Evolutionary conservation across 2,329 filamentous ascomycete genomes (phyloP).

Genomic region (Aspergillus ochraceus): DNA sequence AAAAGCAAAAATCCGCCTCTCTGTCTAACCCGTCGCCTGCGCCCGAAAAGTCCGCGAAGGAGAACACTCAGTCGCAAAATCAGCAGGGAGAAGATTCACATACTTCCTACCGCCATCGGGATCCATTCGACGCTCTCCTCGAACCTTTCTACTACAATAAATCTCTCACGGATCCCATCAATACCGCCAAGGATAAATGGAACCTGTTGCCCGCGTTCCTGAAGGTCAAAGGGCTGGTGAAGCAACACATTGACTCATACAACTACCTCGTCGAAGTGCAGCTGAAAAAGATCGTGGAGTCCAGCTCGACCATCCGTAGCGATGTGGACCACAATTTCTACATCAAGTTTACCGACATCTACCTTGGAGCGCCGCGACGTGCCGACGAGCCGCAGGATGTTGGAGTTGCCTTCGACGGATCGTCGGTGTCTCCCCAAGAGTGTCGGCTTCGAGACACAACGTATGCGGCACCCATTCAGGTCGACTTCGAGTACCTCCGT

Average conservation of each 20-base stretch:
- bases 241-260: slow-evolving; percentile 98
- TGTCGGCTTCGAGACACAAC: slow-evolving; percentile 95
- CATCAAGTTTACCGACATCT: slow-evolving; percentile 90
- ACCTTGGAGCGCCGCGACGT: slow-evolving; percentile 78
- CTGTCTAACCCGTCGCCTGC: slow-evolving; percentile 25
- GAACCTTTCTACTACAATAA: slow-evolving; percentile 71
- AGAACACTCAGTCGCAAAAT: slow-evolving; percentile 7
- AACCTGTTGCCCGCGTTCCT: slow-evolving; percentile 96
- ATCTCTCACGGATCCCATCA: slow-evolving; percentile 66
- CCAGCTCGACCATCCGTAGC: slow-evolving; percentile 83
- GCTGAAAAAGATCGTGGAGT: slow-evolving; percentile 92
- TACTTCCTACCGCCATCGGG: slow-evolving; percentile 29
- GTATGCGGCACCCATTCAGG: slow-evolving; percentile 91
- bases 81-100: slow-evolving; percentile 20
- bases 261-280: slow-evolving; percentile 98
- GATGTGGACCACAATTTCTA: slow-evolving; percentile 92
- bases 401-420: slow-evolving; percentile 40
- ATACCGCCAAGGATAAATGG: slow-evolving; percentile 83
- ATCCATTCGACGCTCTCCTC: slow-evolving; percentile 62
- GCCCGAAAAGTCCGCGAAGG: slow-evolving; percentile 16
- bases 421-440: slow-evolving; percentile 83
- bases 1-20: slow-evolving; percentile 29
- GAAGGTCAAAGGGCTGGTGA: slow-evolving; percentile 94
- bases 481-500: slow-evolving; percentile 87
- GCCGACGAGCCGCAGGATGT: slow-evolving; percentile 67